Evolutionary conservation across 2,329 filamentous ascomycete genomes (phyloP), one percentile per base, ranked within the genome.

Genomic region (Ceratocystis albifundus): DNA sequence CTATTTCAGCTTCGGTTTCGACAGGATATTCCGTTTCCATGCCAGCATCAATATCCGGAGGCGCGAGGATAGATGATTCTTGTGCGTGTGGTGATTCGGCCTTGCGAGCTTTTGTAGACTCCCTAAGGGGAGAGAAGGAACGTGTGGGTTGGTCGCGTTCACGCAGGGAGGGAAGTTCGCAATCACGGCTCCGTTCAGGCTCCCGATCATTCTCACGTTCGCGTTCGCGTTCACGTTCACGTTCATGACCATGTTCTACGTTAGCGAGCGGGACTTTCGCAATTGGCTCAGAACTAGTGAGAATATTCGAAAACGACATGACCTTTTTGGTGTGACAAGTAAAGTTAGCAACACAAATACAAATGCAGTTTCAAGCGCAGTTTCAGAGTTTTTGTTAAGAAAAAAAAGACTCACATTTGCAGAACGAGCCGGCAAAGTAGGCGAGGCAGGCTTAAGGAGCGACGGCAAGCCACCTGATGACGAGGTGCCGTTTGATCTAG

Each of bases 251-350:
- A 22, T 28, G 36, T 3, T 61, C 55, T 48, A 48, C 22, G 20
- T 59, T 57, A 5, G 59, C 17, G 2, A 10, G 15, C 48, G 46
- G n/a, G 22, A 63, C 22, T 46, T 61, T 65, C 1, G 57, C 45
- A 48, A 84, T 80, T 65, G 88, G 85, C 66, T 90, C 87, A 66
- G 88, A 82, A 70, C 84, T 91, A 3, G 90, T 93, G 55, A 97
- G 86, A 68, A 97, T 95, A 74, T 92, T 96, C 70, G 90, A 94
- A 73, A 97, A 94, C 4, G 92, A 94, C 92, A 96, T 96, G 65
- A 92, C 88, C 74, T 96, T 89, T 67, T 44, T 1, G 45, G 45
- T 45, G 12, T 28, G 48, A 65, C 12, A 57, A 17, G 22, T 12
- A 61, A 20, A 15, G 66, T 69, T 67, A 69, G 66, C 61, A 44